Base-by-base conservation (phyloP, 345 rosid species). In the Populus nigra region DNA sequence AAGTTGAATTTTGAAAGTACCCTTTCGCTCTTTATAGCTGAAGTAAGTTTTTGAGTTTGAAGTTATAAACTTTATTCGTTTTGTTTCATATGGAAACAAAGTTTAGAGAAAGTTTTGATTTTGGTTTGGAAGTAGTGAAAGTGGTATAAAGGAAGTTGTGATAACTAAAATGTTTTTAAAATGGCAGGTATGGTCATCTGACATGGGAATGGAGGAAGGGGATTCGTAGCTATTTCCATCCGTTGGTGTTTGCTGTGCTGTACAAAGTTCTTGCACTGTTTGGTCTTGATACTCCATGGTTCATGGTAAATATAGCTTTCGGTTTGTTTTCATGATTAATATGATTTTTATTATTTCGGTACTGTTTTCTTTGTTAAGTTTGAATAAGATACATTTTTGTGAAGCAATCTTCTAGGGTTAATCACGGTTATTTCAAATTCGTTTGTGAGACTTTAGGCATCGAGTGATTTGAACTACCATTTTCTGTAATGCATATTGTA, bases 181-280 rank as follows among this genome's bases (percentile, higher is more conserved):
- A 57, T 68, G 55, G 67, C 81, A 96, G 99, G 75, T 91, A 93
- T 79, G 98, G 99, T 67, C 94, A 93, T 79, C 74, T 93, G 93
- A 92, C 97, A 23, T 93, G 97, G 99, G 98, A 96, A 77, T 96
- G 96, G 96, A 81, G 90, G 86, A 87, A 87, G 82, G 94, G 98
- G 22, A 90, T 93, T 71, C 88, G 98, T 68, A 89, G 98, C 88
- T 96, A 91, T 83, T 84, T 93, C 89, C 97, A 96, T 83, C 99
- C 99, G 0, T 79, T 93, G 93, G 33, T 93, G 49, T 96, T 96
- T 81, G 68, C 79, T 29, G 65, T 45, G 69, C 53, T 93, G 72
- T 93, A 90, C 85, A 92, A 87, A 81, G 36, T 92, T 84, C 89
- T 95, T 7, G 87, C 90, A 7, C 39, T 91, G 15, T 80, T 90